Evolutionary conservation across 768 basidiomycete species (phyloP).

Genomic region (Hemileccinum impolitum): DNA sequence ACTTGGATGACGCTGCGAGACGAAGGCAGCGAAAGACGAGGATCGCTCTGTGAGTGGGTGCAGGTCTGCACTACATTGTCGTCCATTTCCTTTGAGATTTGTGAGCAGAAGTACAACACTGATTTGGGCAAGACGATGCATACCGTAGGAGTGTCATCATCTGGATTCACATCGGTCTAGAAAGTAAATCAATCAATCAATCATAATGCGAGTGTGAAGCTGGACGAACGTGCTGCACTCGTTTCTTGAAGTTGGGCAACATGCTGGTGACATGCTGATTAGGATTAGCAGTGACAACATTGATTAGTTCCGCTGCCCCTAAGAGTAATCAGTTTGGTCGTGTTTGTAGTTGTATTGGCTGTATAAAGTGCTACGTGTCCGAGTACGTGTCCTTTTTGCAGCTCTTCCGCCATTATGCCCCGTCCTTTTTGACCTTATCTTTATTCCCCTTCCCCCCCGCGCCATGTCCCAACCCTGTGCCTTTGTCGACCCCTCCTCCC

Average conservation of each 20-base stretch:
- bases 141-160: no score
- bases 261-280: not conserved
- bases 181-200: no score
- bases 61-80: not conserved
- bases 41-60: not conserved
- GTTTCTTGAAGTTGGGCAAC: conserved; percentile 13
- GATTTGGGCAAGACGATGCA: not conserved
- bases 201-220: no score
- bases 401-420: conserved; percentile 22
- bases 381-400: conserved; percentile 22
- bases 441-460: conserved; percentile 15
- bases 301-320: not conserved
- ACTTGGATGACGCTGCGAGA: conserved; percentile 22
- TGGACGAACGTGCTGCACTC: not conserved
- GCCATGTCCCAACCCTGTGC: conserved; percentile 25
- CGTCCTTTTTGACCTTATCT: conserved; percentile 16
- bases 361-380: conserved; percentile 33
- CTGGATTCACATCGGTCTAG: no score
- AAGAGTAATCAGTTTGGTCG: conserved; percentile 6
- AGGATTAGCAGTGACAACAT: not conserved
- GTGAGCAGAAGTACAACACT: conserved; percentile 14
- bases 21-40: conserved; percentile 12
- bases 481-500: conserved; percentile 38
- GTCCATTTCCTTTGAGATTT: conserved; percentile 5
- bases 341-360: conserved; percentile 24